Base-by-base conservation (phyloP, 805 yeast species). In the Schwanniomyces occidentalis region DNA sequence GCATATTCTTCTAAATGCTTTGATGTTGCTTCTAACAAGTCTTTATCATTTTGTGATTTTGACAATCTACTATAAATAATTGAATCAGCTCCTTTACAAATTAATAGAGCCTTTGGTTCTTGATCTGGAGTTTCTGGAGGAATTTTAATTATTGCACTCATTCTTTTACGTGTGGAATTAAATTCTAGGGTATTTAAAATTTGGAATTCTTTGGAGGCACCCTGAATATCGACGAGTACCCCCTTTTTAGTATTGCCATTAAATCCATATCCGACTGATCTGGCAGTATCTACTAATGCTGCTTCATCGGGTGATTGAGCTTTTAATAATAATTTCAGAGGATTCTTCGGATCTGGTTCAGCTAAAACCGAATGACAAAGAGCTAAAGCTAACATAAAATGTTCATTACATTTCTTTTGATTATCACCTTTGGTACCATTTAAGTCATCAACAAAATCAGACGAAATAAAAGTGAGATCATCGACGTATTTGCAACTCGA, bases 221-320 rank as follows among this genome's bases (percentile, higher is more conserved):
- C 93, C 56, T 82, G 88, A 24, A 80, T 78, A 35, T 80, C 78
- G 29, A 85, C 67, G 31, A 83, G 61, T 13, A 82, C 53, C 38
- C 91, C 93, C 31, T 71, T 70, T 51, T 82, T 83, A 7, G 89
- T 84, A 55, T 78, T 74, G 26, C 75, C 80, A 13, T 73, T 55
- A 53, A 83, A 84, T 23, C 75, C 71, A 58, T 78, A 85, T 0
- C 95, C 95, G 48, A 83, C 65, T 49, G 84, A 82, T 54, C 90
- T 73, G 0, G 93, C 93, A 14, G 93, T 83, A 10, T 81, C 82
- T 10, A 85, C 95, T 38, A 85, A 71, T 0, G 95, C 93, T 17
- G 90, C 89, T 59, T 85, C 95, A 68, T 85, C 95, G 0, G 95
- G 95, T 16, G 89, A 81, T 54, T 85, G 93, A 0, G 93, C 93